These are phyloP conservation scores for Vanilla planifolia DNA, from an alignment of 106 monocot species.

Conservation along the genomic window DNA sequence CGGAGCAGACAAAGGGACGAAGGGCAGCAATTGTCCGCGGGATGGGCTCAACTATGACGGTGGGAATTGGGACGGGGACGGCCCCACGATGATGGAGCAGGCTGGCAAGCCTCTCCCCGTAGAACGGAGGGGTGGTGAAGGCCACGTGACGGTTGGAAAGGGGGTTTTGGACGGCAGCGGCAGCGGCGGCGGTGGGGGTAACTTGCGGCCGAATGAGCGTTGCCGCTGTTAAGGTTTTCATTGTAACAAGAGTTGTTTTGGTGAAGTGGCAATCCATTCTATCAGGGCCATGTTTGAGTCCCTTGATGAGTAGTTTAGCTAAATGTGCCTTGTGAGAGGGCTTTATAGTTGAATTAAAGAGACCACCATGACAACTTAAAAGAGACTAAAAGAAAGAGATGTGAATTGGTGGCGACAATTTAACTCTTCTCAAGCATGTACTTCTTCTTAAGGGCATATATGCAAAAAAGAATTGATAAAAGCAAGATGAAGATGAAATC, in stretches of 20 bases:
- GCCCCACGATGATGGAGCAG: slow-evolving; percentile 21
- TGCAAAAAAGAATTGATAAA: too few relatives aligned
- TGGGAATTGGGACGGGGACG: slow-evolving; percentile 23
- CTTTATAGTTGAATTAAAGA: too few relatives aligned
- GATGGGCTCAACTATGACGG: slow-evolving; percentile 22
- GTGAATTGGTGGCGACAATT: too few relatives aligned
- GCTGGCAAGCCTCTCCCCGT: slow-evolving; percentile 22
- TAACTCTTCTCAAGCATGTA: too few relatives aligned
- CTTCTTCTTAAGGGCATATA: too few relatives aligned
- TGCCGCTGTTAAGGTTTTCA: not conserved
- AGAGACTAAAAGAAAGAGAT: too few relatives aligned
- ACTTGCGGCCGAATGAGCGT: not conserved
- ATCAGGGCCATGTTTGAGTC: too few relatives aligned
- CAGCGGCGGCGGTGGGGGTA: not conserved
- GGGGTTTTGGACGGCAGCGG: not conserved
- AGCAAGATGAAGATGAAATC: too few relatives aligned
- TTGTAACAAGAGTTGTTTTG: not conserved
- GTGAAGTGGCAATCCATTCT: not conserved
- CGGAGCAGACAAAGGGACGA: not conserved
- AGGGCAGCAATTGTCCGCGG: slow-evolving; percentile 22
- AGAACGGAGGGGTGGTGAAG: slow-evolving; percentile 39
- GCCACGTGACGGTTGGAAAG: slow-evolving; percentile 16
- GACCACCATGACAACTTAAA: too few relatives aligned
- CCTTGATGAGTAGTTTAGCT: too few relatives aligned
- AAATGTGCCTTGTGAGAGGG: too few relatives aligned